Base-by-base conservation (phyloP, 2,329 filamentous ascomycete genomes). In the Aspergillus sp. region DNA sequence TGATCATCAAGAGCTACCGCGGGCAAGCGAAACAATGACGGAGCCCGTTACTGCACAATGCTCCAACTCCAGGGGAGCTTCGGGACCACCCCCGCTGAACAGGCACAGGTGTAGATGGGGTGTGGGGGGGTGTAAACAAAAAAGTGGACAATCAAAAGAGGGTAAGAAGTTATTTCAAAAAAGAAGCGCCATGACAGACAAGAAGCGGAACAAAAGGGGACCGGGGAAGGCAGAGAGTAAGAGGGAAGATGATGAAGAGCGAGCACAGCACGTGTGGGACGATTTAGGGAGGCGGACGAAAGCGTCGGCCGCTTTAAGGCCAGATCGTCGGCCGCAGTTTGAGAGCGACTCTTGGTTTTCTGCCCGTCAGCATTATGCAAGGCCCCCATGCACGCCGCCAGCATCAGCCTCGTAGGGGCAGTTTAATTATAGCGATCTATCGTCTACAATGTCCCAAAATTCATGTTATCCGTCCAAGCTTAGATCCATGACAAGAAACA, bases 101-200 rank as follows among this genome's bases (percentile, higher is more conserved):
- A n/a, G 23, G 54, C 51, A 49, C 21, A 58, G 38, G 41, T 36
- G 61, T 56, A 57, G 28, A 56, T 19, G 23, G 41, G 51, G 36
- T 36, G 28, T 5, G 30, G 30, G 30, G 23, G 17, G 60, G 49
- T 61, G 28, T 30, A 10, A 60, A 53, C 58, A 51, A 54, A 65
- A 53, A 65, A 59, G 59, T 61, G 32, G 48, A 19, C 15, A 58
- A 51, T 23, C 32, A 17, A 58, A 74, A 69, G 74, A 78, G 71
- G 71, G 76, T 75, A 69, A 63, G 65, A 70, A 71, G 63, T 36
- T 13, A 36, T 36, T 36, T 45, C 67, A 69, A 61, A 69, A 57
- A 68, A 64, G 65, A 70, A 54, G 65, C 67, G 71, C 74, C 75
- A 77, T 76, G 66, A 71, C 73, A 73, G 55, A 65, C 57, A 51